Evolutionary conservation across 768 basidiomycete species (phyloP), one percentile per base, ranked within the genome.

Genomic region (Rhodotorula graminis): DNA sequence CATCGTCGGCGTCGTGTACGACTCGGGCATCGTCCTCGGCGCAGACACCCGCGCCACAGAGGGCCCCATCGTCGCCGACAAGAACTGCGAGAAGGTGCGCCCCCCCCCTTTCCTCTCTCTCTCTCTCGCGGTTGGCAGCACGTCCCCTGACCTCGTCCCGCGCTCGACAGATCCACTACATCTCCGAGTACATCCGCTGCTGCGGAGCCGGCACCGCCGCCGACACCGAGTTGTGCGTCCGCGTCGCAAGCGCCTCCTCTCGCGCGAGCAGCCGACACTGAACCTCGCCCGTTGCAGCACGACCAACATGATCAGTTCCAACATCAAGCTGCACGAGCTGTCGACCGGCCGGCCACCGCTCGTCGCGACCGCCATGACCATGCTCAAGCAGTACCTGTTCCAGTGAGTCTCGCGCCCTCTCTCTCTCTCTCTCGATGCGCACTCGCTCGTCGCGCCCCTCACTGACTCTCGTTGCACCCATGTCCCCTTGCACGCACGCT

Each of bases 181-280:
- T 99, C 80, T 88, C 93, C 9, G 93, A 96, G 71, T 88, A 89
- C 74, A 98, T 99, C 72, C 86, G 94, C 62, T 99, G 96, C 84
- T 97, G 95, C 80, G 96, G 96, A 78, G 96, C 96, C 2, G 96
- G 96, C 72, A 98, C 96, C 3, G 96, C 95, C n/a, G 96, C 96
- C 15, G 96, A 99, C 80, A 97, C 95, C 0, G 93, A 95, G 81
- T 93, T 93, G 79, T 79, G 55, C 71, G 80, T 72, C 47, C n/a
- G 37, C 47, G 46, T 1, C 12, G 27, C 42, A 14, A 53, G 50
- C 37, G 14, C 29, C 49, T 58, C 23, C 65, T 53, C n/a, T n/a
- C n/a, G n/a, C n/a, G n/a, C n/a, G n/a, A n/a, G n/a, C n/a, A n/a
- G n/a, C n/a, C n/a, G n/a, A n/a, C n/a, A n/a, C n/a, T n/a, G n/a